Base-by-base conservation (phyloP, 371 early-diverging fungal species). In the Mucor lusitanicus region DNA sequence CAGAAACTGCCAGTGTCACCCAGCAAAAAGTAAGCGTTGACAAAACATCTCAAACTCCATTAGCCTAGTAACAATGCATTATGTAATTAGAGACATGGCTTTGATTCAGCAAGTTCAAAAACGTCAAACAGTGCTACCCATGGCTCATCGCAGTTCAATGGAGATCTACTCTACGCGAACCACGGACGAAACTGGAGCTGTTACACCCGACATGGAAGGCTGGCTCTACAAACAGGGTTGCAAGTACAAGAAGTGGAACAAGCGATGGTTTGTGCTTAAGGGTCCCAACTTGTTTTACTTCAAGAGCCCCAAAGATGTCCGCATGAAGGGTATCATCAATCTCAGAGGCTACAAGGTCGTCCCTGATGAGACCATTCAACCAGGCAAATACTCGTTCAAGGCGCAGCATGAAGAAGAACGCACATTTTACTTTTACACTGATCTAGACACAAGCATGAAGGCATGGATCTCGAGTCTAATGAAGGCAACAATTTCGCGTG, bases 261-360 rank as follows among this genome's bases (percentile, higher is more conserved):
- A 80, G 39, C 83, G 91, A 6, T 91, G 86, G 87, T 91, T 87
- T 69, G 87, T 89, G 32, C 74, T 91, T 37, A 89, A 90, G 63
- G 89, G 88, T 0, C 71, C 80, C 7, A 83, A 86, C 23, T 73
- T 91, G 19, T 88, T 84, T 63, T 87, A 89, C 65, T 88, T 89
- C 59, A 88, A 89, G 59, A 83, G 86, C 9, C 87, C 87, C 19
- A 87, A 85, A 70, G 83, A 87, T 67, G 75, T 75, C 28, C 77
- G 80, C 25, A 80, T 83, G 78, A 85, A 85, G 61, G 82, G 85
- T 15, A 79, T 83, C 6, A 82, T 86, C 55, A 79, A 87, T 57
- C 40, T 87, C 32, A 67, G 82, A 39, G 87, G 86, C 1, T 86
- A 85, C 61, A 79, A 79, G 33, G 75, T 87, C 37, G 71, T 84